Percentiles rank a stretch among this genome's conserved stretches.
Evolutionary conservation across 768 basidiomycete genomes (phyloP).

Genomic region (Tylopilus sp.): DNA sequence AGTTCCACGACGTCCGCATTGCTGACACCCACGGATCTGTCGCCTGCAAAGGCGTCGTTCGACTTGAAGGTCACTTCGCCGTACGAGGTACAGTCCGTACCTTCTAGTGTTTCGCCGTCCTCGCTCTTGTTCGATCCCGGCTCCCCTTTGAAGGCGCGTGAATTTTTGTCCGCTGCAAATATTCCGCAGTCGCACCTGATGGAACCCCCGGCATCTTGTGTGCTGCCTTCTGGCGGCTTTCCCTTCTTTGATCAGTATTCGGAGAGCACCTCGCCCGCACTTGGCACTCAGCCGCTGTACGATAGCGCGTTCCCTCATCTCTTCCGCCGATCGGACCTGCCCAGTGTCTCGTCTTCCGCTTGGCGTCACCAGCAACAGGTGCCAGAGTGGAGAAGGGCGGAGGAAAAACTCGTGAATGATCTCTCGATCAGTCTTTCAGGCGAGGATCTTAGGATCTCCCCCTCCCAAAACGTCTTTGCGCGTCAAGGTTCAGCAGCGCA

Average conservation of each 20-base stretch:
- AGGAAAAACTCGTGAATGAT: constrained; percentile 27
- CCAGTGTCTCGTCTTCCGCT: constrained; percentile 10
- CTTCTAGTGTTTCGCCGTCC: constrained; percentile 31
- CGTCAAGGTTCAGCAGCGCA: constrained; percentile 29
- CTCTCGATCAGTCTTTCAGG: constrained; percentile 22
- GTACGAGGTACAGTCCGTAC: constrained; percentile 41
- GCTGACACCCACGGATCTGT: constrained; percentile 71
- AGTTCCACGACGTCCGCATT: constrained; percentile 68
- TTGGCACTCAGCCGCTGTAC: constrained; percentile 36
- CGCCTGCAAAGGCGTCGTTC: constrained; percentile 56
- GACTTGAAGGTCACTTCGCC: constrained; percentile 53
- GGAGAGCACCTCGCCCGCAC: constrained; percentile 39
- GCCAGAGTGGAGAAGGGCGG: constrained; percentile 44
- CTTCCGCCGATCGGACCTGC: constrained; percentile 16
- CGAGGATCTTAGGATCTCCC: constrained; percentile 32
- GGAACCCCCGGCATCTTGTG: constrained; percentile 13
- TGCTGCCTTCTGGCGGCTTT: constrained; percentile 28
- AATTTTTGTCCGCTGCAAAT: constrained; percentile 25
- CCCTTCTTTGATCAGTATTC: constrained; percentile 55
- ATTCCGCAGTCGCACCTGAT: constrained; percentile 26
- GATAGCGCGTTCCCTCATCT: constrained; percentile 30
- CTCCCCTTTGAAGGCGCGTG: constrained; percentile 32
- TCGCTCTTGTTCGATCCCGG: constrained; percentile 46
- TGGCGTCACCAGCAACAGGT: constrained; percentile 30
- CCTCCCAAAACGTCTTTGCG: constrained; percentile 22